Evolutionary conservation across 2,329 filamentous ascomycete genomes (phyloP), one percentile per base, ranked within the genome.

Genomic region (Fusarium bulbicola): DNA sequence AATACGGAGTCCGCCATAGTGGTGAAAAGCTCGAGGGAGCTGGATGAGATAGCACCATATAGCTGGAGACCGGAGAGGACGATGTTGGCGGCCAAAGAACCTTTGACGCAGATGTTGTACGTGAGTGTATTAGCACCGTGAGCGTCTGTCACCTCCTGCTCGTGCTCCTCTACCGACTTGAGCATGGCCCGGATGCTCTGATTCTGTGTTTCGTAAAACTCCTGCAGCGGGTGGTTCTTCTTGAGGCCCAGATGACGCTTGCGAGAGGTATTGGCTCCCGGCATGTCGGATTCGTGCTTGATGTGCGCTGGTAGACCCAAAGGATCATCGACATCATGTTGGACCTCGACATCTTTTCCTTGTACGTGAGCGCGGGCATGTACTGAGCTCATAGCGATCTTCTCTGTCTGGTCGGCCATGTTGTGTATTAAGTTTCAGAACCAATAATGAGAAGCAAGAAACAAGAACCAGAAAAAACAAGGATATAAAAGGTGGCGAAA

Each of bases 1-100:
- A 98, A 98, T 72, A 98, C 87, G 54, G 95, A 91, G 82, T 99
- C 96, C 20, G 95, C 95, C 93, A 97, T 97, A 71, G 95, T 99
- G 18, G 96, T 98, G 85, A 98, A 98, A 50, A 99, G 90, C 9
- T 95, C 97, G 36, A 98, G 88, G 21, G 95, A 97, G 52, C 92
- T 91, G 0, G 95, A 97, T 1, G 93, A 90, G 50, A 94, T 89
- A 70, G 96, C 96, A 42, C 92, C 96, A 80, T 97, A 99, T 40
- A 98, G 85, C 82, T 99, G 96, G 24, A 99, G 86, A 8, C 87
- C 87, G 0, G 95, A 91, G 11, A 99, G 87, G 28, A 93, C 70
- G 63, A 98, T 81, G 78, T 98, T 98, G 66, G 95, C 95, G 2
- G 84, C 89, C 76, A 98, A 94, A 43, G 89, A 91, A n/a, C 89